phyloP scores from a whole-genome alignment of 2,329 filamentous ascomycete genomes.

The Parastagonospora avenae region DNA sequence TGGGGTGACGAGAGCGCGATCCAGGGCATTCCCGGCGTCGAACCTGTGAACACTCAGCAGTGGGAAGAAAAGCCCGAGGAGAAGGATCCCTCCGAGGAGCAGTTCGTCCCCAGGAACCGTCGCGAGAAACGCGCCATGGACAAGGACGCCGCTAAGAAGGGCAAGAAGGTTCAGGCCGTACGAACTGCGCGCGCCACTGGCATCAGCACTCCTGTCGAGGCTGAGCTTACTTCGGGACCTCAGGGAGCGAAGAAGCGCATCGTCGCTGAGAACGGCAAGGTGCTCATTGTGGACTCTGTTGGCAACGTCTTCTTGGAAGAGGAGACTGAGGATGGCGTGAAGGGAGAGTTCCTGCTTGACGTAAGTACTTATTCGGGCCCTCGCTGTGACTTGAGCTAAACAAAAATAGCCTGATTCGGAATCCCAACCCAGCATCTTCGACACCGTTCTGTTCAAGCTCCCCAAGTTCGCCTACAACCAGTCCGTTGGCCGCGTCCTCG shows the following conservation, averaged over 20 bases:
- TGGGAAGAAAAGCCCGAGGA: constrained; percentile 44
- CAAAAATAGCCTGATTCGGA: constrained; percentile 74
- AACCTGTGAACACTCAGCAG: constrained; percentile 40
- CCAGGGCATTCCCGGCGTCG: constrained; percentile 66
- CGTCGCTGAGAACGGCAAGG: constrained; percentile 92
- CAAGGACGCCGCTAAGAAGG: constrained; percentile 72
- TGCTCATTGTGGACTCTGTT: constrained; percentile 86
- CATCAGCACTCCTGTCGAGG: constrained; percentile 61
- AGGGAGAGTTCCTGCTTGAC: constrained; percentile 84
- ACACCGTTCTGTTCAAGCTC: constrained; percentile 82
- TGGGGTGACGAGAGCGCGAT: constrained; percentile 83
- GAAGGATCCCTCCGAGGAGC: constrained; percentile 49
- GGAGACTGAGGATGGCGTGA: constrained; percentile 82
- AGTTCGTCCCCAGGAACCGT: constrained; percentile 70
- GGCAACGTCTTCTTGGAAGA: constrained; percentile 97
- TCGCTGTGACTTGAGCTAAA: constrained; percentile 18
- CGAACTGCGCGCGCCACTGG: constrained; percentile 62
- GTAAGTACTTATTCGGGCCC: constrained; percentile 59
- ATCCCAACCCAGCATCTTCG: constrained; percentile 72
- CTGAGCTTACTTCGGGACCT: constrained; percentile 60
- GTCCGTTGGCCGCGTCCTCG: constrained; percentile 50
- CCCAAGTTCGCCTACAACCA: constrained; percentile 73
- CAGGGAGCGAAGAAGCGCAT: constrained; percentile 84
- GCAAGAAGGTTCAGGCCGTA: constrained; percentile 55
- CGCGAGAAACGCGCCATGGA: constrained; percentile 89